Evolutionary conservation across 2,329 filamentous ascomycete genomes (phyloP), one percentile per base, ranked within the genome.

Genomic region (Plectosphaerella cucumerina): DNA sequence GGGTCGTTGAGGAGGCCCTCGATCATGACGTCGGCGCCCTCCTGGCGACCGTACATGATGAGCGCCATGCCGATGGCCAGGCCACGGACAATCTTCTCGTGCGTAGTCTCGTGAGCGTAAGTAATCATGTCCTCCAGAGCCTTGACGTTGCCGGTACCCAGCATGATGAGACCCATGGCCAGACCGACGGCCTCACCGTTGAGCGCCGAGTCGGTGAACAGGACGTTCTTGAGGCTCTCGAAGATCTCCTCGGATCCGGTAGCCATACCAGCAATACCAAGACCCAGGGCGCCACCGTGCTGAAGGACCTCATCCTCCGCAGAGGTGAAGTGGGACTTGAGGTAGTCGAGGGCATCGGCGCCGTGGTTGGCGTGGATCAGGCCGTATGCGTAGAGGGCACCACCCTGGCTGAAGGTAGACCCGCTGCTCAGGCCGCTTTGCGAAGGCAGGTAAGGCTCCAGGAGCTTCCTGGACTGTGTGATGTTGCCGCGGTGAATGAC

Each of bases 21-120:
- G 58, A 99, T 95, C 60, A 97, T 82, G 63, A 94, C 89, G 69
- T 99, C 94, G 12, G 94, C 94, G 56, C 87, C 87, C 70, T 99
- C 94, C 71, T 97, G 92, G 53, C 91, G 88, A 45, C 88, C 91
- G 62, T 94, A 99, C 93, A 97, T 97, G 74, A 99, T 96, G 53
- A 99, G 77, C 11, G 94, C 91, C 90, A 99, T 97, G 53, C 94
- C 94, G 59, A 99, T 82, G 31, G 94, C 93, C 53, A 97, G 83
- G 65, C 94, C 94, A 47, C 94, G 90, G 21, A 99, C 91, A 64
- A 96, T 97, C 81, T 99, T 99, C 76, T 99, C 94, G 72, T 99
- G 94, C 55, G 95, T 93, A 1, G 94, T 99, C 60, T 99, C 94
- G 64, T 97, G 94, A 4, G 94, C 91, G 65, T 99, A 99, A 44